Base-by-base conservation (phyloP, 208 protist species). In the Lotmaria passim region DNA sequence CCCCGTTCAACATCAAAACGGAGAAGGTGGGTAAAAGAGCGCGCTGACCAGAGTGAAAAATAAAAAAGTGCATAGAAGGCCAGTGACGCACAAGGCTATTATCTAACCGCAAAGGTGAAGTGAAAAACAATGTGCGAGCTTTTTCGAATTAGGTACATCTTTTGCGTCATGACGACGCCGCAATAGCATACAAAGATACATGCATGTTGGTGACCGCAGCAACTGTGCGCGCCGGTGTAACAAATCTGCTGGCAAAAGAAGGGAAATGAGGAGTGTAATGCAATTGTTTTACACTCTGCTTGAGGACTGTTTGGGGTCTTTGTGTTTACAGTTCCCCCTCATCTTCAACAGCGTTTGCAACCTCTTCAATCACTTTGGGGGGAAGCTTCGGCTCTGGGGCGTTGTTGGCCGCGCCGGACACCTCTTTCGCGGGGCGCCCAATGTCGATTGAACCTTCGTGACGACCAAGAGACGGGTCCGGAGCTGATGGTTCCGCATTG, bases 371-470 rank as follows among this genome's bases (percentile, higher is more conserved):
- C 19, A 10, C 14, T 15, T 66, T 66, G 2, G 44, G 23, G 3
- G 60, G 46, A 10, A 38, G 23, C 17, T 66, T 30, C 34, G 44
- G 44, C 7, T 53, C 59, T 1, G 44, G 31, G 8, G 19, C 30
- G 26, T 39, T 14, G 31, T 47, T 34, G 4, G 28, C 28, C 0
- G 10, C 15, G 1, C 11, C 41, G 10, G 24, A 10, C 41, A 38
- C 28, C 24, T 63, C 57, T 17, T 63, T 52, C 15, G 43, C 21
- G 30, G 59, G 44, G 30, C 55, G 59, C 3, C 44, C 59, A 30
- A 43, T 34, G 46, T 43, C 31, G 30, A 53, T 39, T 4, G 23
- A 5, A 31, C 41, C 19, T 11, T 46, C 47, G 50, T 58, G 62
- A 19, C 48, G 36, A 36, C 24, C 36, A 31, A 69, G 31, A 8